These are phyloP conservation scores for Lentinula boryana DNA, from an alignment of 768 basidiomycete species.

Conservation along the genomic window DNA sequence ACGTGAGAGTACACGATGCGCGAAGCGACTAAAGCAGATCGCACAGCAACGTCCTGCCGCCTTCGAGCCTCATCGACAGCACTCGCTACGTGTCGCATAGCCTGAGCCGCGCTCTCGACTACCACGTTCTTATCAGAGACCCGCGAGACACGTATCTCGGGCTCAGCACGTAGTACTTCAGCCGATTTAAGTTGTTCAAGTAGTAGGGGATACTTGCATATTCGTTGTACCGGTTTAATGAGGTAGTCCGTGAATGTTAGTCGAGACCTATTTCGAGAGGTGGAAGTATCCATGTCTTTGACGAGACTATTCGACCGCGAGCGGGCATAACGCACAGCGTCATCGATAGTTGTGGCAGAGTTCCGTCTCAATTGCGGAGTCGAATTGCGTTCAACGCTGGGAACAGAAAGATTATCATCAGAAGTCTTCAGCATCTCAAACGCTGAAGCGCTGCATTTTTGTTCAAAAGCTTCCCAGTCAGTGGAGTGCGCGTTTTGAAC, in stretches of 20 bases:
- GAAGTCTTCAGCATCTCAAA: constrained; percentile 22
- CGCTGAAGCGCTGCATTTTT: constrained; percentile 58
- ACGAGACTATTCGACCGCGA: constrained; percentile 24
- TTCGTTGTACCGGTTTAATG: constrained; percentile 95
- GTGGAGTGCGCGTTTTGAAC: constrained; percentile 53
- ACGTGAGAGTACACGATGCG: constrained; percentile 45
- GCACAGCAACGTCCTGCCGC: constrained; percentile 54
- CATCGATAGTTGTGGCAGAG: constrained; percentile 45
- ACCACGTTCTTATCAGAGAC: constrained; percentile 34
- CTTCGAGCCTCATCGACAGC: constrained; percentile 80
- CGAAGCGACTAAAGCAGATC: constrained; percentile 63
- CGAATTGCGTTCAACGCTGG: constrained; percentile 17
- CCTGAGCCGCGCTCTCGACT: constrained; percentile 51
- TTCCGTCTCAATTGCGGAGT: constrained; percentile 24
- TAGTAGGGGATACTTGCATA: constrained; percentile 92
- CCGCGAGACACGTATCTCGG: constrained; percentile 1
- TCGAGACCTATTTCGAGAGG: constrained; percentile 23
- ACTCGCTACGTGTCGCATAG: constrained; percentile 71
- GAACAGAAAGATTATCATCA: constrained; percentile 15
- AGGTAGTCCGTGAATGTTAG: constrained; percentile 80
- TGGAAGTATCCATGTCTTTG: constrained; percentile 23
- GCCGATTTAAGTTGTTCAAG: constrained; percentile 60
- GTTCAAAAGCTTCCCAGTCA: constrained; percentile 85
- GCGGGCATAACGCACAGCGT: constrained; percentile 31
- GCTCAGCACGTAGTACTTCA: constrained; percentile 21